Evolutionary conservation across 176 grass and related monocot species (phyloP).

Genomic region (Paspalum vaginatum): DNA sequence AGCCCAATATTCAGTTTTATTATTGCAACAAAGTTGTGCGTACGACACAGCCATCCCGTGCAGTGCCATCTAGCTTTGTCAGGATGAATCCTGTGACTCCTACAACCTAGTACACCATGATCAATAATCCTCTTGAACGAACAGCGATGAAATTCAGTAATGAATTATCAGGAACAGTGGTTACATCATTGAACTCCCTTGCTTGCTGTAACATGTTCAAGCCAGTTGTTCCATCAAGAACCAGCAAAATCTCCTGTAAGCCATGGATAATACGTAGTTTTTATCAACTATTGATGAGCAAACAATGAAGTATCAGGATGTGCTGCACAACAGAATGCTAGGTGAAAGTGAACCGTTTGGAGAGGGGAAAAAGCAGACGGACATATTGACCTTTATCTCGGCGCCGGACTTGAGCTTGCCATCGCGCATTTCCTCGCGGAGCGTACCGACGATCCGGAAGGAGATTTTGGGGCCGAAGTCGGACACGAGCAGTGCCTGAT

Average conservation of each 20-base stretch:
- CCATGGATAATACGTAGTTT: not conserved
- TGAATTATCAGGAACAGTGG: not conserved
- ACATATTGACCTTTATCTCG: conserved; percentile 78
- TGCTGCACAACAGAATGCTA: not conserved
- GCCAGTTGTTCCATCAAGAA: conserved; percentile 96
- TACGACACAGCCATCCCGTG: conserved; percentile 93
- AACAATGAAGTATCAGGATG: not conserved
- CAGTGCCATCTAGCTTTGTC: conserved; percentile 86
- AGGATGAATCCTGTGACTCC: conserved; percentile 92
- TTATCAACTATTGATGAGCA: not conserved
- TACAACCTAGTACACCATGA: conserved; percentile 61
- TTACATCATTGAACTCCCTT: conserved; percentile 97
- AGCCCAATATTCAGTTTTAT: not conserved
- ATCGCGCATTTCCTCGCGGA: conserved; percentile 83
- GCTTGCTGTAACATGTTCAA: conserved; percentile 97
- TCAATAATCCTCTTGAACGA: not conserved
- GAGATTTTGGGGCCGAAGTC: conserved; percentile 98
- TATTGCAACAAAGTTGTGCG: conserved; percentile 2
- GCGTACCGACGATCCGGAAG: conserved; percentile 82
- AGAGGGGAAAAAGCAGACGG: too few relatives aligned
- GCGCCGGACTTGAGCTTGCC: conserved; percentile 92
- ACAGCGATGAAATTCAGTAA: not conserved
- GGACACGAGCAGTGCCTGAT: conserved; percentile 90
- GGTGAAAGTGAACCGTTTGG: not conserved
- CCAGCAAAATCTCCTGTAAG: conserved; percentile 78